Evolutionary conservation across 257 asterid genomes (phyloP).

Genomic region (Penstemon barbatus): DNA sequence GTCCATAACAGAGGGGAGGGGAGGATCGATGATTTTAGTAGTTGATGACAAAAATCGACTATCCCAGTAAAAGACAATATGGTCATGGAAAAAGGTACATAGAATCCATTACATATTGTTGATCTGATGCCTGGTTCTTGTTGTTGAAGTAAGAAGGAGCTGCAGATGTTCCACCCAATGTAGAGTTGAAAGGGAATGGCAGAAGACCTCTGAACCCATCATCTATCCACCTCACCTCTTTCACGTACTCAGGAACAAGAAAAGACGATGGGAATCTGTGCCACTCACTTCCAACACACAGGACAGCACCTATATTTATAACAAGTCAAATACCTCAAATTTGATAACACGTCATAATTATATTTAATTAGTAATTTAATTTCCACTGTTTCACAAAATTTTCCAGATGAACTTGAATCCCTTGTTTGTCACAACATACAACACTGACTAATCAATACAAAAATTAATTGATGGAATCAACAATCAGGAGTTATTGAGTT

Average conservation of each 20-base stretch:
- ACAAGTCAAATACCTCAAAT: slow-evolving; percentile 2
- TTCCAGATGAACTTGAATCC: too few species aligned
- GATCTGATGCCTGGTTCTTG: slow-evolving; percentile 85
- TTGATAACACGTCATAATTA: slow-evolving; percentile 1
- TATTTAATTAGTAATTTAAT: too few species aligned
- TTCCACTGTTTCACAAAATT: too few species aligned
- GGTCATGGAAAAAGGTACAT: slow-evolving; percentile 10
- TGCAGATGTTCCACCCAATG: slow-evolving; percentile 91
- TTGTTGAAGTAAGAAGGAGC: slow-evolving; percentile 89
- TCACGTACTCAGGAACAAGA: slow-evolving; percentile 74
- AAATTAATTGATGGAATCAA: too few species aligned
- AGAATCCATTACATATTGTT: slow-evolving; percentile 70
- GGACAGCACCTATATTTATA: slow-evolving; percentile 55
- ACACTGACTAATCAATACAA: too few species aligned
- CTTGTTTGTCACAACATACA: too few species aligned
- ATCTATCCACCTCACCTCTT: slow-evolving; percentile 89
- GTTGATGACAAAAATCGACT: slow-evolving; percentile 2
- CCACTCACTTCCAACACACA: slow-evolving; percentile 98
- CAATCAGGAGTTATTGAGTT: too few species aligned
- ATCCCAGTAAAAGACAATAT: neutral
- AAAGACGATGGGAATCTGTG: slow-evolving; percentile 95
- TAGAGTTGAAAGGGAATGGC: slow-evolving; percentile 84
- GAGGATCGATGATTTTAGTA: slow-evolving; percentile 9
- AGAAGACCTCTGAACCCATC: slow-evolving; percentile 98
- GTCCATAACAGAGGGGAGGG: neutral